Evolutionary conservation across 129 eudicot genomes (phyloP).

Genomic region (Chrysanthemum makinoi): DNA sequence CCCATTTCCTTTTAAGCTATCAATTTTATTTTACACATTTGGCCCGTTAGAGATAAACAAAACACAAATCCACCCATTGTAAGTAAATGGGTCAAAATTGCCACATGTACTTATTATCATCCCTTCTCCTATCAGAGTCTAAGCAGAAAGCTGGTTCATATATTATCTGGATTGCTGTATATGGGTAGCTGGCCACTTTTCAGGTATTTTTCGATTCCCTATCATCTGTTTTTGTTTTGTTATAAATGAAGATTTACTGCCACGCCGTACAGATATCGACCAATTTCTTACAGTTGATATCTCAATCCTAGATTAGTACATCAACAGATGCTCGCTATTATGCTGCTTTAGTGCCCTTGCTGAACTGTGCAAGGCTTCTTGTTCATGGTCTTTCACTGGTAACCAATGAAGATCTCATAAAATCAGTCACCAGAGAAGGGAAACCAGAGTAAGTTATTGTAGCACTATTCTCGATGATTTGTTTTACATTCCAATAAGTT

Average conservation of each 20-base stretch:
- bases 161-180: slow-evolving; percentile 87
- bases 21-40: too few species aligned
- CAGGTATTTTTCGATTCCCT: slow-evolving; percentile 45
- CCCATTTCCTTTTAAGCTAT: too few species aligned
- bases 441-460: slow-evolving; percentile 71
- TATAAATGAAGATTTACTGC: background rate
- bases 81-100: too few species aligned
- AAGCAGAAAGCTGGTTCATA: slow-evolving; percentile 96
- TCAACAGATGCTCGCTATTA: slow-evolving; percentile 83
- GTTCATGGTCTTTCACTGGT: slow-evolving; percentile 75
- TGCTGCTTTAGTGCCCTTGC: slow-evolving; percentile 76
- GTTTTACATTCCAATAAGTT: background rate
- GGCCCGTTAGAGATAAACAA: too few species aligned
- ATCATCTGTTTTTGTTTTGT: background rate
- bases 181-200: slow-evolving; percentile 93
- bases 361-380: slow-evolving; percentile 66
- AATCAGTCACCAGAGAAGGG: slow-evolving; percentile 91
- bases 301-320: slow-evolving; percentile 92
- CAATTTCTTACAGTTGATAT: slow-evolving; percentile 34
- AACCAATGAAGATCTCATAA: slow-evolving; percentile 66
- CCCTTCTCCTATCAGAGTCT: slow-evolving; percentile 44
- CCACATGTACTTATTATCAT: background rate
- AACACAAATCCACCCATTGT: too few species aligned
- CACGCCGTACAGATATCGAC: background rate
- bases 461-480: background rate